Conservation (phyloP, 2,329 filamentous ascomycete species). For the Trichophyton benhamiae region DNA sequence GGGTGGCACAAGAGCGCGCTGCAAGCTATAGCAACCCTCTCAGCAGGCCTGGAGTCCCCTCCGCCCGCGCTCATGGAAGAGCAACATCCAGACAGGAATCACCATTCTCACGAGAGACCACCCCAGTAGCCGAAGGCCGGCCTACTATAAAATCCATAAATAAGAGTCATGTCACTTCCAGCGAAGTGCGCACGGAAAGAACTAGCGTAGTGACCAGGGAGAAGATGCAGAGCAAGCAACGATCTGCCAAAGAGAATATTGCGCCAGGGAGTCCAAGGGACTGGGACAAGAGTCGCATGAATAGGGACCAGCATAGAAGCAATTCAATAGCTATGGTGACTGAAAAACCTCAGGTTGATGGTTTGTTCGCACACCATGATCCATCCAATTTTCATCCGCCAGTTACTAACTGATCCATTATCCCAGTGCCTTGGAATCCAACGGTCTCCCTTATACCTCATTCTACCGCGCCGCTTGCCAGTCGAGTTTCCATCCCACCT, state of each 20-base stretch:
- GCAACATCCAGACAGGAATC: constrained; percentile 16
- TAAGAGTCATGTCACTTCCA: constrained; percentile 22
- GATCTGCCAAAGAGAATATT: constrained; percentile 38
- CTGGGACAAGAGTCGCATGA: constrained; percentile 23
- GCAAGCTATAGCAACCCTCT: constrained; percentile 22
- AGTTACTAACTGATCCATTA: not conserved
- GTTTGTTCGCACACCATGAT: constrained; percentile 17
- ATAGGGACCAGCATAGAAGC: constrained; percentile 13
- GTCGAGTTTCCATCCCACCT: constrained; percentile 50
- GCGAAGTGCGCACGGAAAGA: constrained; percentile 31
- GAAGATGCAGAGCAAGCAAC: constrained; percentile 49
- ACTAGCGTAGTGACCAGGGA: constrained; percentile 50
- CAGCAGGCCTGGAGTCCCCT: constrained; percentile 29
- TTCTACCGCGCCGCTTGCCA: constrained; percentile 60
- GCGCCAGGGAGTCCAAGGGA: constrained; percentile 24
- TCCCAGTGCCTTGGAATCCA: constrained; percentile 56
- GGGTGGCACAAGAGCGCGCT: constrained; percentile 31
- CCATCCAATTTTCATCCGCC: not conserved
- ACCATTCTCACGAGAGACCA: constrained; percentile 14
- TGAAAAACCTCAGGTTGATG: constrained; percentile 23
- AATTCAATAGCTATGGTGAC: constrained; percentile 20
- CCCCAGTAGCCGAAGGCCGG: constrained; percentile 10
- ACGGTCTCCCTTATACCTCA: constrained; percentile 61
- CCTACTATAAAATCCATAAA: constrained; percentile 15
- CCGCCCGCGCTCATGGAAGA: constrained; percentile 24